phyloP scores from a whole-genome alignment of 305 asterid genomes.

The Ilex paraguariensis region DNA sequence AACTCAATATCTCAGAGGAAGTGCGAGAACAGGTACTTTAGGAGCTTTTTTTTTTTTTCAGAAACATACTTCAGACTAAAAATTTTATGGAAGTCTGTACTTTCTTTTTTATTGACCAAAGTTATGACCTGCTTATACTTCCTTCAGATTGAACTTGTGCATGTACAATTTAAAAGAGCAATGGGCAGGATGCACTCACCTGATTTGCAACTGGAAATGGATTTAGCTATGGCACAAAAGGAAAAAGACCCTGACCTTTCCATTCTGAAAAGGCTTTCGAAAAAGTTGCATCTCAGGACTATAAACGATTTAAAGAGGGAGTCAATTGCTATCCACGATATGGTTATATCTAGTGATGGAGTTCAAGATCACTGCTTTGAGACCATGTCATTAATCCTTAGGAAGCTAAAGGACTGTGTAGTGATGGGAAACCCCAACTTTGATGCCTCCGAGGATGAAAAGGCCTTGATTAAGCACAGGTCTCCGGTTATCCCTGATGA shows the following conservation, averaged over 20 bases:
- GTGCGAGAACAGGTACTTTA: constrained; percentile 81
- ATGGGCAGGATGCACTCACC: constrained; percentile 66
- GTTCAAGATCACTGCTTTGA: constrained; percentile 71
- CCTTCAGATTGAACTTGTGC: constrained; percentile 79
- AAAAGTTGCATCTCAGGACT: constrained; percentile 72
- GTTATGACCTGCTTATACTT: constrained; percentile 3
- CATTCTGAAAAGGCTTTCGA: constrained; percentile 68
- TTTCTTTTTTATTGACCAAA: constrained; percentile 1
- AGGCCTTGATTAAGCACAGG: constrained; percentile 56
- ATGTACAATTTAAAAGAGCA: constrained; percentile 81
- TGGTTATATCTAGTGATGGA: constrained; percentile 69
- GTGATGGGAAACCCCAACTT: constrained; percentile 51
- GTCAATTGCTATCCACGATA: constrained; percentile 70
- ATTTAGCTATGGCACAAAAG: constrained; percentile 72
- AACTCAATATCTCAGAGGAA: constrained; percentile 74
- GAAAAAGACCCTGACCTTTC: constrained; percentile 64
- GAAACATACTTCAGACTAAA: not conserved
- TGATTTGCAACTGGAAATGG: constrained; percentile 67
- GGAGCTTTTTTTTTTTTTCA: not conserved
- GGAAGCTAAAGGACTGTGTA: constrained; percentile 66
- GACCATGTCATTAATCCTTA: constrained; percentile 64
- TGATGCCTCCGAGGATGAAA: constrained; percentile 57
- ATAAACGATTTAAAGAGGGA: constrained; percentile 67
- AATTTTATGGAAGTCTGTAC: not conserved
- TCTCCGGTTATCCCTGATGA: constrained; percentile 93